Base-by-base conservation (phyloP, 176 grass and related monocot genomes). In the Areca catechu region DNA sequence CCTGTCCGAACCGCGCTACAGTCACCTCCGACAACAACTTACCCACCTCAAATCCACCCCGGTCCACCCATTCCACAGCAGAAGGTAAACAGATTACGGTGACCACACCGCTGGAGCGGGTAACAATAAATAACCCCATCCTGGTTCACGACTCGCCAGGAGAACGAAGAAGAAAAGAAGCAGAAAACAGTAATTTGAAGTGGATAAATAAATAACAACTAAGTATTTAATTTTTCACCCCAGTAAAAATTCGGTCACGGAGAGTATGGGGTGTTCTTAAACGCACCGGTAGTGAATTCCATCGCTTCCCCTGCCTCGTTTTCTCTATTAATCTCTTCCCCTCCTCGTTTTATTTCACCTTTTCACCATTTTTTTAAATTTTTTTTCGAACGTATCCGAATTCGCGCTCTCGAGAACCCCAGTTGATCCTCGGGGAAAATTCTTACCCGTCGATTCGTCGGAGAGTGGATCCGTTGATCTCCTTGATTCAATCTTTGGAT, bases 341-440 rank as follows among this genome's bases (percentile, higher is more conserved):
- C 12, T 9, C 20, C 53, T 43, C 28, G 20, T 56, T 50, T 58
- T 70, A 20, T 70, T 29, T 50, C 34, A 22, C 7, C 16, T 70
- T 22, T 58, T 49, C 34, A 7, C 24, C 22, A 2, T 20, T 43
- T 29, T 19, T 60, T 15, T 14, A 43, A 43, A 29, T 49, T 50
- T 2, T 3, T 49, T 71, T 71, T 60, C 21, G 59, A 60, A 59
- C 56, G 15, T 16, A 22, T 50, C 43, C 56, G 43, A 60, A 29
- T 48, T 71, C 68, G 37, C 55, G 47, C 53, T 55, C 56, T 24
- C 24, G 5, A 20, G 25, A 51, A 60, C 43, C 56, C 68, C 60
- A 51, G 15, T 29, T 53, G 51, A 43, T n/a, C 7, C 65, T 20
- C 50, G n/a, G 25, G 6, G 1, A 23, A 7, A 64, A 5, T 48